Conservation (phyloP, 2,329 filamentous ascomycete genomes). For the Daldinia sp. region DNA sequence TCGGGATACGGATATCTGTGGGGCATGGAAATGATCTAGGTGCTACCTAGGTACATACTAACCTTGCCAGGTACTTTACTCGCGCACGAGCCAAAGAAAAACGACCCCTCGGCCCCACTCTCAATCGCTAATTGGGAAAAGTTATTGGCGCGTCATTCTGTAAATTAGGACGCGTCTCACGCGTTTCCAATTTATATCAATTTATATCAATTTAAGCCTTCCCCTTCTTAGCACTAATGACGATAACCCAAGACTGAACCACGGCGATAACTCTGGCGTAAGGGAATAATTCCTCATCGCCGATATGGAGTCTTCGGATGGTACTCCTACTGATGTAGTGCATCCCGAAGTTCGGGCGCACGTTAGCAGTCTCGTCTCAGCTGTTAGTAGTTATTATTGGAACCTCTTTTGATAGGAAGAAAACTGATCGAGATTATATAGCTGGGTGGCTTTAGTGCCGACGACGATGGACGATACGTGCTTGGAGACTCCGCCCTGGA, state of each 20-base stretch:
- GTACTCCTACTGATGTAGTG: conserved; percentile 67
- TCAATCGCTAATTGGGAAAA: not conserved
- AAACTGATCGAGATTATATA: conserved; percentile 51
- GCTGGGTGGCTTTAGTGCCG: conserved; percentile 84
- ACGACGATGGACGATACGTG: conserved; percentile 83
- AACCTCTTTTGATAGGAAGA: not conserved
- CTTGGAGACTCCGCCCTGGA: conserved; percentile 93
- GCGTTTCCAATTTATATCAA: no score
- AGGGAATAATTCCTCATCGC: conserved; percentile 31
- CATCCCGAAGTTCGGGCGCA: conserved; percentile 94
- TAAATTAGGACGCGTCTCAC: conserved; percentile 40
- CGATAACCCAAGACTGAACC: conserved; percentile 20
- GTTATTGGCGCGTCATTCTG: conserved; percentile 30
- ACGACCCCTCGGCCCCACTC: not conserved
- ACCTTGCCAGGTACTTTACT: not conserved
- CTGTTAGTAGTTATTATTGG: conserved; percentile 64
- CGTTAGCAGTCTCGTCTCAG: conserved; percentile 91
- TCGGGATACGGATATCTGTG: conserved; percentile 44
- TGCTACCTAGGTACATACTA: not conserved
- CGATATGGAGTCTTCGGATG: conserved; percentile 64
- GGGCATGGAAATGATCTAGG: conserved; percentile 8
- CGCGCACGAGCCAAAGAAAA: conserved; percentile 1
- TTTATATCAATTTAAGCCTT: conserved; percentile 25
- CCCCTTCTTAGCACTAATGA: conserved; percentile 26
- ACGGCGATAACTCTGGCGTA: conserved; percentile 25